Evolutionary conservation across 2,329 filamentous ascomycete genomes (phyloP).

Genomic region (Sclerotinia glacialis): DNA sequence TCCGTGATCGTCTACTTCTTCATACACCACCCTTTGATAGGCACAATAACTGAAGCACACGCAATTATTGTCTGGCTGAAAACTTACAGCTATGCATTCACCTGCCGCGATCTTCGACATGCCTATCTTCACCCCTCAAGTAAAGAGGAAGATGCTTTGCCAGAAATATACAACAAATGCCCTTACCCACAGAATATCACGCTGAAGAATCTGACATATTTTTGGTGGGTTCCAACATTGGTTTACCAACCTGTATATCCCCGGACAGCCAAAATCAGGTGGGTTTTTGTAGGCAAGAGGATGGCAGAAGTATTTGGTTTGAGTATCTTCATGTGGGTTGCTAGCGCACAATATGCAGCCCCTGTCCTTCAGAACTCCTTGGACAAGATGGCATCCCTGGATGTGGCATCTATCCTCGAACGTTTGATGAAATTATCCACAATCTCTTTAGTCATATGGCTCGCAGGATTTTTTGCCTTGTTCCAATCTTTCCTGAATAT

Average conservation of each 20-base stretch:
- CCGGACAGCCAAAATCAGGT: conserved; percentile 75
- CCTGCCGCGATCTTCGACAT: conserved; percentile 91
- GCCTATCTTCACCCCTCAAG: conserved; percentile 76
- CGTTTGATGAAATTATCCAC: conserved; percentile 92
- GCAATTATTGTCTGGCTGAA: conserved; percentile 96
- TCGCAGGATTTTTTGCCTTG: conserved; percentile 93
- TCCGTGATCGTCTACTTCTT: conserved; percentile 85
- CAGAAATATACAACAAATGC: conserved; percentile 76
- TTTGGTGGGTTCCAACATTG: conserved; percentile 96
- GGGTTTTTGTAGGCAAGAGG: conserved; percentile 83
- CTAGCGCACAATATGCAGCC: conserved; percentile 88
- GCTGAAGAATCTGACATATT: conserved; percentile 82
- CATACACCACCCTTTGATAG: conserved; percentile 90
- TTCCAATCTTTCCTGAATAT: conserved; percentile 94
- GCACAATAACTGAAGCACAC: conserved; percentile 85
- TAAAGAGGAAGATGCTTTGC: conserved; percentile 66
- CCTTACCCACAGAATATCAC: conserved; percentile 93
- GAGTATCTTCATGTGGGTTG: conserved; percentile 90
- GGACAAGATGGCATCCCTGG: conserved; percentile 77
- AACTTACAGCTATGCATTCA: conserved; percentile 92
- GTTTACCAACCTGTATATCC: conserved; percentile 98
- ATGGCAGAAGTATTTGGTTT: conserved; percentile 73
- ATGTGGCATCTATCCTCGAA: conserved; percentile 79
- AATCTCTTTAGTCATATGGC: conserved; percentile 93
- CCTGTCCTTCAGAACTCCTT: conserved; percentile 88